phyloP scores from a whole-genome alignment of 306 rosid genomes.

The Lablab purpureus region DNA sequence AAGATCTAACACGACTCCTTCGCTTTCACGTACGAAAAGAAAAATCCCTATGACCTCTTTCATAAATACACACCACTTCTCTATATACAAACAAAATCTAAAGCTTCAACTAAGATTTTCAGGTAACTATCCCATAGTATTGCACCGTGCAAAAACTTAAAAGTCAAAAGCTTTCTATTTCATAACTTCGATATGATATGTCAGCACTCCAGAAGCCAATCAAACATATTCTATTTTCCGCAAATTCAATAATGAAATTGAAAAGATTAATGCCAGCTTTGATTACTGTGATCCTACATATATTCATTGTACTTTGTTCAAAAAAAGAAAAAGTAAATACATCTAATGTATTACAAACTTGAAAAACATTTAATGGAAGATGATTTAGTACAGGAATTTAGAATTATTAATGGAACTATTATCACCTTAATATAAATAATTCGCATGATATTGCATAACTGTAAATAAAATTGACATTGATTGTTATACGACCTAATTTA shows the following conservation, averaged over 20 bases:
- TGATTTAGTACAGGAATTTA: background rate
- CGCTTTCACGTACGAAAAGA: conserved; percentile 40
- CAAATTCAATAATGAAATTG: conserved; percentile 11
- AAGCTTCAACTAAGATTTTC: background rate
- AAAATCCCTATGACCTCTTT: conserved; percentile 21
- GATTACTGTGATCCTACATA: background rate
- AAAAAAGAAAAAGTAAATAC: background rate
- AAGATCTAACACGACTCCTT: conserved; percentile 30
- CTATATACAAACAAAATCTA: conserved; percentile 32
- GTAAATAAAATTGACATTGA: background rate
- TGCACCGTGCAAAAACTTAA: conserved; percentile 40
- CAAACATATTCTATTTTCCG: conserved; percentile 6
- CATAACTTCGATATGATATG: background rate
- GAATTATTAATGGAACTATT: background rate
- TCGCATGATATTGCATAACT: background rate
- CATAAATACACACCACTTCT: conserved; percentile 1
- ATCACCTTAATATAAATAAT: background rate
- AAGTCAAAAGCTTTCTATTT: conserved; percentile 3
- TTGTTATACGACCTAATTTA: background rate
- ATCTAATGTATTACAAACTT: background rate
- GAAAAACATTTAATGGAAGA: background rate
- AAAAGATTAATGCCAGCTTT: background rate
- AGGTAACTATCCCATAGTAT: conserved; percentile 28
- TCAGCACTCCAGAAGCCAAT: background rate
- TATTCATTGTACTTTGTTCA: background rate